Evolutionary conservation across 805 yeast genomes (phyloP), one percentile per base, ranked within the genome.

Genomic region (Lipomyces anomalus): DNA sequence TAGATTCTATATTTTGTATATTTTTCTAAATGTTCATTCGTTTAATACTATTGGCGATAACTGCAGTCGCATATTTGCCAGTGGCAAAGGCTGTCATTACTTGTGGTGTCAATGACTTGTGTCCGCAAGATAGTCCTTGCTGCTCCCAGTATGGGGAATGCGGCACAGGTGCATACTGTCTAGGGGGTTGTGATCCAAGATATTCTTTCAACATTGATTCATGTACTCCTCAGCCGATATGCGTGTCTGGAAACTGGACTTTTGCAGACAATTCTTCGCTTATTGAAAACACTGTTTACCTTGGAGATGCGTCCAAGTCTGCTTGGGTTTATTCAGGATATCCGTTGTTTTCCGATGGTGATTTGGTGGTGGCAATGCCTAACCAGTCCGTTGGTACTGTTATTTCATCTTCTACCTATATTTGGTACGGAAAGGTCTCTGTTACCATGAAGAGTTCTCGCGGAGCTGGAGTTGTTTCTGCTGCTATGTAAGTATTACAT

Each of bases 371-470:
- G 51, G 84, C 89, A 45, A 84, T 89, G 95, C 92, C 90, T 26
- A 73, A 82, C 49, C 61, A 78, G 42, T 67, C 86, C 17, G 69
- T 76, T 40, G 95, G 96, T 61, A 76, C 95, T 9, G 89, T 87
- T 41, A 61, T 88, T 22, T 82, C 94, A 0, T 80, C 94, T 2
- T 77, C 94, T 3, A 73, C 77, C 59, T 85, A 76, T 66, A 66
- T 89, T 44, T 89, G 95, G 95, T 88, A 84, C 66, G 97, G 97
- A 43, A 84, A 80, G 61, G 73, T 86, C 26, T 68, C 80, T 26
- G 80, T 82, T 40, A 74, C 69, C 40, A 59, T 87, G 59, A 87
- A 82, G 68, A 70, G 90, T 0, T 83, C 95, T 1, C 84, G 78
- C 60, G 74, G 73, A 32, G 71, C 66, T 6, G 97, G 97, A 72